Conservation (phyloP, 2,329 filamentous ascomycete species). For the Chalaropsis ovoidea region DNA sequence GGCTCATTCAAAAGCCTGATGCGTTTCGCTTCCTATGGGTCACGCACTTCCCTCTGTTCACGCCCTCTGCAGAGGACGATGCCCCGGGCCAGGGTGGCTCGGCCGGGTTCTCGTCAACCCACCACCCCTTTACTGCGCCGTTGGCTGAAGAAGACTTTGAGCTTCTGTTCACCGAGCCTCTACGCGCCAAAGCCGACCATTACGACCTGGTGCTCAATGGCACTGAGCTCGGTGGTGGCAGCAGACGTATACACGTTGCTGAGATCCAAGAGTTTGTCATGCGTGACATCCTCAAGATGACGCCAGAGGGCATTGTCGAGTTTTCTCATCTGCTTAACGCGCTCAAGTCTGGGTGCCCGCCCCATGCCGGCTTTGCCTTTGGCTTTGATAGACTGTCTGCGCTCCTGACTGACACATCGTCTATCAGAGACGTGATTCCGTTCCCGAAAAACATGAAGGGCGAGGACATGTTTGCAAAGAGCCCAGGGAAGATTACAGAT, state of each 20-base stretch:
- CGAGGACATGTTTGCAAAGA: conserved; percentile 72
- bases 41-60: conserved; percentile 85
- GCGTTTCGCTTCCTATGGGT: conserved; percentile 72
- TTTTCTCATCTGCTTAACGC: conserved; percentile 81
- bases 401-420: conserved; percentile 63
- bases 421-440: conserved; percentile 85
- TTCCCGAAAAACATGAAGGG: conserved; percentile 92
- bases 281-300: conserved; percentile 72
- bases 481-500: conserved; percentile 58
- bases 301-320: conserved; percentile 57
- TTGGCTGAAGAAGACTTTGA: conserved; percentile 62
- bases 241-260: conserved; percentile 79
- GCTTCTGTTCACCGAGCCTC: conserved; percentile 59
- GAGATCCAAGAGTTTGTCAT: conserved; percentile 77
- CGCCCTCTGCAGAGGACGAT: conserved; percentile 44
- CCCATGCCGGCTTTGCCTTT: conserved; percentile 85
- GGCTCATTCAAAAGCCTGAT: conserved; percentile 41
- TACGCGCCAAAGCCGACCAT: conserved; percentile 68
- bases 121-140: conserved; percentile 93
- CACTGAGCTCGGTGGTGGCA: conserved; percentile 86
- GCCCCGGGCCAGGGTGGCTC: conserved; percentile 71
- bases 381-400: conserved; percentile 84
- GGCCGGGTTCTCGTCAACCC: conserved; percentile 74
- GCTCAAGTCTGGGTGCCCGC: conserved; percentile 75
- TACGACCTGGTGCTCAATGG: conserved; percentile 96